Base-by-base conservation (phyloP, 2,329 filamentous ascomycete genomes). In the Daldinia sp. region DNA sequence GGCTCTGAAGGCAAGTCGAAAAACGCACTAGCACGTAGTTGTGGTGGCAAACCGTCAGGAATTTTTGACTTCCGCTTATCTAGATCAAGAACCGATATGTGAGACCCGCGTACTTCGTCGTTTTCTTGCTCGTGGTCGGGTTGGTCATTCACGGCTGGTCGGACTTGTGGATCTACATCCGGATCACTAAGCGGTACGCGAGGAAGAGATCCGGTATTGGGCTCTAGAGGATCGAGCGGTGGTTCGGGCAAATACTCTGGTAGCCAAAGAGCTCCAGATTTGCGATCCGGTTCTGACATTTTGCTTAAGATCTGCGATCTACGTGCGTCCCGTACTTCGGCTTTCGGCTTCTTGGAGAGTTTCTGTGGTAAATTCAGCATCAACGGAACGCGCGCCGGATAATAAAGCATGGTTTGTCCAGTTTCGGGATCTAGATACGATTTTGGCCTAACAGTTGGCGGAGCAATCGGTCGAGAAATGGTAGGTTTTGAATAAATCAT, bases 301-400 rank as follows among this genome's bases (percentile, higher is more conserved):
- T 84, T 82, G 68, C 85, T 87, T 43, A 96, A 77, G 5, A 94
- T 79, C 70, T 95, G 89, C 1, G 92, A 91, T 19, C 90, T 87
- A 55, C 92, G 86, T 68, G 88, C 85, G 58, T 93, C 89, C 57
- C 88, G 84, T 4, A 88, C 83, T 8, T 83, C 79, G 2, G 85
- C 79, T 54, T 90, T 85, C 7, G 90, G 87, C 53, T 88, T 84
- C 71, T 89, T 91, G 0, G 94, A 96, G 51, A 98, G 80, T 71
- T 93, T 91, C 43, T 93, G 93, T 0, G 95, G 95, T 10, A 99
- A 80, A 71, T 97, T 98, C 59, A 99, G 84, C 89, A 96, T 94
- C 65, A 91, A 89, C 2, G 95, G 95, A 2, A 99, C 95, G 1
- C 93, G 94, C 2, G 95, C 95, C 11, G 95, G 95, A 75, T 99